phyloP scores from a whole-genome alignment of 2,329 filamentous ascomycete genomes.

The Penicillium sp. region DNA sequence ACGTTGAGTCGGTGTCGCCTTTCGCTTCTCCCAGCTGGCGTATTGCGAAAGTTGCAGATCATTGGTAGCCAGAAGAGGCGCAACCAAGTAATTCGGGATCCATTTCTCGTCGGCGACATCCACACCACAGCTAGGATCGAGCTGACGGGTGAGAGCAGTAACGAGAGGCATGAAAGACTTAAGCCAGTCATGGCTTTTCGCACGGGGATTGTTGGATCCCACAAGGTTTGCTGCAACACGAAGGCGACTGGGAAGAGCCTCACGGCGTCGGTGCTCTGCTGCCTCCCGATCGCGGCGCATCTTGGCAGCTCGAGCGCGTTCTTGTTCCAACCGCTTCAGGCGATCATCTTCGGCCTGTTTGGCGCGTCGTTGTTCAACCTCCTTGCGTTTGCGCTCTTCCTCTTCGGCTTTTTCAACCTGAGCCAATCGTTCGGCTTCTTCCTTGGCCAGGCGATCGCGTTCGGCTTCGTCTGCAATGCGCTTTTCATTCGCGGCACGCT shows the following conservation, averaged over 20 bases:
- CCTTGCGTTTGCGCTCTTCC: conserved; percentile 44
- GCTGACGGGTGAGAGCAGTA: conserved; percentile 45
- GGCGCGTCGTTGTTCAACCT: conserved; percentile 44
- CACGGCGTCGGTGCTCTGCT: conserved; percentile 47
- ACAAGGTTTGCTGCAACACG: conserved; percentile 47
- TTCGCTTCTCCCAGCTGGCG: conserved; percentile 48
- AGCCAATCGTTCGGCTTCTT: conserved; percentile 38
- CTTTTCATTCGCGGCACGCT: conserved; percentile 34
- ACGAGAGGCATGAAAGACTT: conserved; percentile 49
- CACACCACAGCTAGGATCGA: conserved; percentile 40
- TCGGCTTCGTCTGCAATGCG: conserved; percentile 30
- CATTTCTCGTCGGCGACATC: conserved; percentile 47
- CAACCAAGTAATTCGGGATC: conserved; percentile 52
- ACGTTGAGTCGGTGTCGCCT: conserved; percentile 44
- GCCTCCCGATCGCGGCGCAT: conserved; percentile 47
- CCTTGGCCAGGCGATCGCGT: conserved; percentile 33
- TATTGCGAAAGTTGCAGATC: conserved; percentile 52
- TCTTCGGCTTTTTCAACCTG: conserved; percentile 45
- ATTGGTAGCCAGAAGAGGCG: conserved; percentile 50
- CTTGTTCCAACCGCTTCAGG: conserved; percentile 44
- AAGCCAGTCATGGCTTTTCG: conserved; percentile 46
- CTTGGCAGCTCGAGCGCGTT: conserved; percentile 45
- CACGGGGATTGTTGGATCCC: conserved; percentile 43
- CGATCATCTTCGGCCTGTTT: conserved; percentile 50
- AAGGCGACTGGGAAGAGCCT: conserved; percentile 48